A percentile compares a stretch with the other conserved stretches of the same genome.
Conservation (phyloP, 2,329 filamentous ascomycete species). For the Fusarium metavorans region DNA sequence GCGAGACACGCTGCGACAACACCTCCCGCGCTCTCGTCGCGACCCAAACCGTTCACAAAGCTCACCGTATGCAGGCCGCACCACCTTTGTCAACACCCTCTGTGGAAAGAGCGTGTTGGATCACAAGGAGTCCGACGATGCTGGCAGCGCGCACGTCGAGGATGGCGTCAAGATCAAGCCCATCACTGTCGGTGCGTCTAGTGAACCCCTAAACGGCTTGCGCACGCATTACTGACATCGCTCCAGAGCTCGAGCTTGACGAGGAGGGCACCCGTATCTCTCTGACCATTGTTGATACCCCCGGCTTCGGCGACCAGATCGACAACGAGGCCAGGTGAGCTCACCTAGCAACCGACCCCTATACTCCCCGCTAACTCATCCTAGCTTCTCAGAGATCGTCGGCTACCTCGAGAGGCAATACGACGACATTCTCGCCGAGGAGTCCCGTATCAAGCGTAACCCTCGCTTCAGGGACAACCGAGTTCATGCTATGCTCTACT, state of each 20-base stretch:
- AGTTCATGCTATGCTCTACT: slow-evolving; percentile 98
- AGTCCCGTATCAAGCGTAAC: slow-evolving; percentile 99
- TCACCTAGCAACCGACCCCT: background rate
- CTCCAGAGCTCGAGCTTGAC: slow-evolving; percentile 88
- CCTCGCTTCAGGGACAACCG: slow-evolving; percentile 99
- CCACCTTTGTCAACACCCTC: slow-evolving; percentile 99
- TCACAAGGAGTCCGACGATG: slow-evolving; percentile 94
- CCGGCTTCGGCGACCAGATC: slow-evolving; percentile 98
- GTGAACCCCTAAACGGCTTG: slow-evolving; percentile 9
- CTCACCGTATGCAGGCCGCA: slow-evolving; percentile 76
- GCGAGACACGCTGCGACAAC: slow-evolving; percentile 26
- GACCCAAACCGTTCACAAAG: slow-evolving; percentile 23
- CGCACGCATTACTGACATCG: slow-evolving; percentile 42
- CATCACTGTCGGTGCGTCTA: slow-evolving; percentile 84
- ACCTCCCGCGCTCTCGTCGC: slow-evolving; percentile 15
- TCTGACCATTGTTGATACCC: slow-evolving; percentile 97
- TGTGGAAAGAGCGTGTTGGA: slow-evolving; percentile 93
- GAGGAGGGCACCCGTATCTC: slow-evolving; percentile 99
- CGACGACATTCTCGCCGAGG: slow-evolving; percentile 98
- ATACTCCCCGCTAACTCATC: slow-evolving; percentile 14
- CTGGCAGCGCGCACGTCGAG: slow-evolving; percentile 88
- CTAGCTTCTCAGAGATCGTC: slow-evolving; percentile 95
- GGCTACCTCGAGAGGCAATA: slow-evolving; percentile 99
- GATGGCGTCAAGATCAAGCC: slow-evolving; percentile 99
- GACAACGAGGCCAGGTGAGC: slow-evolving; percentile 96